Base-by-base conservation (phyloP, 2,329 filamentous ascomycete species). In the Hymenoscyphus linearis region DNA sequence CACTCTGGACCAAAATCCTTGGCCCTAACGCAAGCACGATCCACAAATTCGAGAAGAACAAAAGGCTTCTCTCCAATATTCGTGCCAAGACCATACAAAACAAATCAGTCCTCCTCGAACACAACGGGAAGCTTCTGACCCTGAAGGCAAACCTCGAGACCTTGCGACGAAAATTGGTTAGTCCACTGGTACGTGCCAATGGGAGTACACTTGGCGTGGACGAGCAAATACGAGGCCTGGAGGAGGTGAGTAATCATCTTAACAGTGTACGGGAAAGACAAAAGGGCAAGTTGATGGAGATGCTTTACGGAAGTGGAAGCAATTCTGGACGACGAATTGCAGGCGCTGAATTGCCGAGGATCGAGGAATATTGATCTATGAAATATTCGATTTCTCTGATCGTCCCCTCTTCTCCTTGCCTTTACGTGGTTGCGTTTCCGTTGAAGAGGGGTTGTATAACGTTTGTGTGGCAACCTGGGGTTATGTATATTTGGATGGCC, bases 21-120 rank as follows among this genome's bases (percentile, higher is more conserved):
- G 93, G 92, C 1, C 81, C 88, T 44, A 88, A 90, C 70, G 86
- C 89, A 7, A 81, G 81, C 52, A 83, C 88, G 66, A 81, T 96
- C n/a, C 84, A 85, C 72, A 97, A 97, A 74, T 97, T 92, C 75
- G 91, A 96, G 74, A 91, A 90, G 76, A 98, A 98, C 79, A 88
- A 88, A 64, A 82, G 86, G 56, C 80, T 97, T 0, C 84, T 98
- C 26, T 84, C 82, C 56, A 88, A 88, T 66, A 88, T 98, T 60
- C 86, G 92, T 65, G 85, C 88, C 62, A 89, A 89, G 69, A 96
- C 93, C 1, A 86, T 96, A 26, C 84, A 85, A 64, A 96, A 97
- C 77, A 97, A 97, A 76, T 85, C 86, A 65, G 82, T 96, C 37
- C 82, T 98, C 9, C 85, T 95, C 66, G 89, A 92, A 69, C 93